phyloP scores from a whole-genome alignment of 805 yeast species.

The Monosporozyma siamensis region DNA sequence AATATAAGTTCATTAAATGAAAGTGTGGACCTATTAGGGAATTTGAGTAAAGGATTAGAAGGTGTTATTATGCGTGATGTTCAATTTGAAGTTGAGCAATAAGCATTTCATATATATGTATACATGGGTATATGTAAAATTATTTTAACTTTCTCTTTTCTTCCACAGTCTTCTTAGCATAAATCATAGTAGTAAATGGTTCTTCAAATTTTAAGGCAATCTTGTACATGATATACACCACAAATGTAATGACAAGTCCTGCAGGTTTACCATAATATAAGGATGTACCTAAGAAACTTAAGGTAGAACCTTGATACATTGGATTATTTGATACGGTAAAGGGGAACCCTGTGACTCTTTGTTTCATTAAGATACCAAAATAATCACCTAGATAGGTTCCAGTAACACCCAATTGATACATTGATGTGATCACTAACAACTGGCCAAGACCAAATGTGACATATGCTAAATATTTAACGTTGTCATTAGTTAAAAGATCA shows the following conservation, averaged over 20 bases:
- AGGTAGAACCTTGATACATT: slow-evolving; percentile 89
- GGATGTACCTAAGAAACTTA: slow-evolving; percentile 86
- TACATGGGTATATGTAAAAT: neutral
- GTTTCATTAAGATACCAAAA: slow-evolving; percentile 88
- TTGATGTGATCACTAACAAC: slow-evolving; percentile 68
- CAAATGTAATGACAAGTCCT: slow-evolving; percentile 61
- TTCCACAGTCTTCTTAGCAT: slow-evolving; percentile 48
- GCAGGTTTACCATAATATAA: slow-evolving; percentile 84
- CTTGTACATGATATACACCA: slow-evolving; percentile 74
- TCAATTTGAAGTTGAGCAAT: slow-evolving; percentile 28
- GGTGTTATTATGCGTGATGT: slow-evolving; percentile 57
- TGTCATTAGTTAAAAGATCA: slow-evolving; percentile 37
- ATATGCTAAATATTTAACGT: slow-evolving; percentile 44
- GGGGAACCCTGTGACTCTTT: slow-evolving; percentile 87
- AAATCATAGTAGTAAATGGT: slow-evolving; percentile 89
- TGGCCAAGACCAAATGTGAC: slow-evolving; percentile 60
- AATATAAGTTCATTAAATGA: slow-evolving; percentile 39
- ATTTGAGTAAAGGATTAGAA: slow-evolving; percentile 54
- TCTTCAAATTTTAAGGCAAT: slow-evolving; percentile 86
- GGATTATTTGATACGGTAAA: slow-evolving; percentile 88
- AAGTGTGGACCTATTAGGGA: slow-evolving; percentile 46
- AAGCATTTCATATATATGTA: neutral
- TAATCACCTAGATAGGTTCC: slow-evolving; percentile 97
- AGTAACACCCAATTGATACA: slow-evolving; percentile 89
- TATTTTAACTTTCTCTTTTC: slow-evolving; percentile 3